Base-by-base conservation (phyloP, 2,329 filamentous ascomycete species). In the Teratosphaeria zuluensis region DNA sequence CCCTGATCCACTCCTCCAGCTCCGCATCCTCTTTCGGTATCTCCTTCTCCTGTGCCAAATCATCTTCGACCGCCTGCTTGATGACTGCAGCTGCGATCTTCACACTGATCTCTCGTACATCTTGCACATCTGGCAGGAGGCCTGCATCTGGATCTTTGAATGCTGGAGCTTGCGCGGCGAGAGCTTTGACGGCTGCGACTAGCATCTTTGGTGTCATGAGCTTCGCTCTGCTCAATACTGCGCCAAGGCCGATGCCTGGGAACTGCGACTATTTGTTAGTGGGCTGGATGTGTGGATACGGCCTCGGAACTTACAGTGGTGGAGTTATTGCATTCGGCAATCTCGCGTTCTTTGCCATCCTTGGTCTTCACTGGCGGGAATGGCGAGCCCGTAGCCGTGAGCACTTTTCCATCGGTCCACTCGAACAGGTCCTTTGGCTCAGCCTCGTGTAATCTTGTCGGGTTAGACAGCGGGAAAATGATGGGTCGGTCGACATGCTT, bases 291-390 rank as follows among this genome's bases (percentile, higher is more conserved):
- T n/a, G n/a, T n/a, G n/a, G n/a, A n/a, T n/a, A n/a, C n/a, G n/a
- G n/a, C n/a, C n/a, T n/a, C n/a, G n/a, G n/a, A n/a, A n/a, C n/a
- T 48, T 48, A 48, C 42, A 19, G 87, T 87, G 35, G 89, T 88
- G 0, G 85, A 88, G 74, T 95, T 95, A 75, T 95, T 95, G 75
- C 91, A 95, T 73, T 95, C 90, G 28, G 89, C 89, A 19, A 85
- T 78, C 51, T 84, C 80, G 57, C 80, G 80, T 65, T 78, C 76
- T 51, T 74, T 75, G 0, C 81, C 81, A 16, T 80, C 73, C 56
- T 80, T 81, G 4, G 55, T 59, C 55, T 81, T 81, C 14, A 94
- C 89, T 0, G 90, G 86, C 1, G 82, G 80, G 70, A 95, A 95
- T 0, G 91, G 90, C 8, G 86, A 90, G 4, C 91, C 91, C 0